phyloP scores from a whole-genome alignment of 2,329 filamentous ascomycete genomes.

The Harringtonia lauricola region DNA sequence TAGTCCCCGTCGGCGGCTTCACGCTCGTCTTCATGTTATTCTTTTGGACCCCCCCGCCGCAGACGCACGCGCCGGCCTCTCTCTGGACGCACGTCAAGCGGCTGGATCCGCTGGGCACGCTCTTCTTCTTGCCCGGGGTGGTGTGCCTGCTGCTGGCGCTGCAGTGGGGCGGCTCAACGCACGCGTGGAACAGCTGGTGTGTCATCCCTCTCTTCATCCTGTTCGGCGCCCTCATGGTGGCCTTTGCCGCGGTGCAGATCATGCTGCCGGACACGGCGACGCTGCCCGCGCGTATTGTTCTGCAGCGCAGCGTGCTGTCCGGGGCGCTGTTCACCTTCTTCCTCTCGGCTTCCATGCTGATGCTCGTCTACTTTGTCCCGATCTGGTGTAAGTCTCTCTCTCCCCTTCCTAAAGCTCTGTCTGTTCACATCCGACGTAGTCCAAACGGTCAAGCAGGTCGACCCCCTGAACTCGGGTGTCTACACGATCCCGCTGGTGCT shows the following conservation, averaged over 20 bases:
- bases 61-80: conserved; percentile 17
- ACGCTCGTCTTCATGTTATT: conserved; percentile 36
- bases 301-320: conserved; percentile 41
- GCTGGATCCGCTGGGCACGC: conserved; percentile 47
- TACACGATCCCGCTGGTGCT: conserved; percentile 46
- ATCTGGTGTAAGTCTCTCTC: conserved; percentile 37
- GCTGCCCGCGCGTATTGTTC: conserved; percentile 42
- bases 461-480: conserved; percentile 43
- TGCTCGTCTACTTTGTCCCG: conserved; percentile 42
- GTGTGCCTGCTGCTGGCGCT: conserved; percentile 51
- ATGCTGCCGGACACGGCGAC: conserved; percentile 44
- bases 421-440: conserved; percentile 20
- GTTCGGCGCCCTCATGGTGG: conserved; percentile 32
- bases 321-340: conserved; percentile 35
- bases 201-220: conserved; percentile 42
- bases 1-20: conserved; percentile 43
- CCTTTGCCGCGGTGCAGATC: conserved; percentile 41
- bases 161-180: conserved; percentile 48
- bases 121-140: conserved; percentile 48
- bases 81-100: conserved; percentile 34
- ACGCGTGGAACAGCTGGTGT: conserved; percentile 39
- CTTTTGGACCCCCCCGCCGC: conserved; percentile 32
- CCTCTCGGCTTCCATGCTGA: conserved; percentile 38
- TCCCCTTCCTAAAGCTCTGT: not conserved
- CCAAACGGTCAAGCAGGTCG: conserved; percentile 42